Percentiles rank a stretch among this genome's conserved stretches.
Conservation (phyloP, 2,329 filamentous ascomycete species). For the Metarhizium brunneum region DNA sequence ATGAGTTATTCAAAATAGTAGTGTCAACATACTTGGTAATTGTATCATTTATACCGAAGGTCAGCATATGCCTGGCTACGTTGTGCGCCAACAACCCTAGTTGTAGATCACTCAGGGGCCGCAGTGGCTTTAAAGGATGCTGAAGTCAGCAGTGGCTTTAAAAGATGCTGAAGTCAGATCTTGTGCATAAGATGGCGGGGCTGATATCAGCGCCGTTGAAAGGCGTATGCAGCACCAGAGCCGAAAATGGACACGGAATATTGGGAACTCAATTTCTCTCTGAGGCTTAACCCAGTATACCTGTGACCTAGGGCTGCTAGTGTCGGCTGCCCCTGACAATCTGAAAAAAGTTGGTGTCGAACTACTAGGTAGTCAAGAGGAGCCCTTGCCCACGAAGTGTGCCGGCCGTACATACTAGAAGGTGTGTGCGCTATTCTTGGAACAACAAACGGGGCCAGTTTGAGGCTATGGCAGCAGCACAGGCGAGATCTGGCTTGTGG, state of each 20-base stretch:
- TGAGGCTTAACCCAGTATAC: neutral
- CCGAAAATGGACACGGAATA: neutral
- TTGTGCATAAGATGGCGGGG: no score
- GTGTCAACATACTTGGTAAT: no score
- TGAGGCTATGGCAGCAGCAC: neutral
- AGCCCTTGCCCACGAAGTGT: no score
- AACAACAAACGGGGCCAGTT: neutral
- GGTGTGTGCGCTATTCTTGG: neutral
- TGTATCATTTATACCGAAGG: no score
- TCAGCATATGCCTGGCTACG: no score
- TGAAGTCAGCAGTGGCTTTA: neutral
- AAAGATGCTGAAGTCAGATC: neutral
- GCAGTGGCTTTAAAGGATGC: no score
- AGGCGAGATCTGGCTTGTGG: neutral
- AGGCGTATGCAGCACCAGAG: no score
- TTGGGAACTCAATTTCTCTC: neutral
- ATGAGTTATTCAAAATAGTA: no score
- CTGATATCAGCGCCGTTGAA: neutral
- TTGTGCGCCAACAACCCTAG: no score
- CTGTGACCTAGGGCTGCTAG: neutral
- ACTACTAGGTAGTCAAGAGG: no score
- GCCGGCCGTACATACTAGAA: neutral
- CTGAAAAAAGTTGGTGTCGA: no score
- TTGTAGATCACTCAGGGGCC: no score
- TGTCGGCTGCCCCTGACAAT: neutral